Evolutionary conservation across 805 yeast species (phyloP).

Genomic region (Kuraishia hungarica): DNA sequence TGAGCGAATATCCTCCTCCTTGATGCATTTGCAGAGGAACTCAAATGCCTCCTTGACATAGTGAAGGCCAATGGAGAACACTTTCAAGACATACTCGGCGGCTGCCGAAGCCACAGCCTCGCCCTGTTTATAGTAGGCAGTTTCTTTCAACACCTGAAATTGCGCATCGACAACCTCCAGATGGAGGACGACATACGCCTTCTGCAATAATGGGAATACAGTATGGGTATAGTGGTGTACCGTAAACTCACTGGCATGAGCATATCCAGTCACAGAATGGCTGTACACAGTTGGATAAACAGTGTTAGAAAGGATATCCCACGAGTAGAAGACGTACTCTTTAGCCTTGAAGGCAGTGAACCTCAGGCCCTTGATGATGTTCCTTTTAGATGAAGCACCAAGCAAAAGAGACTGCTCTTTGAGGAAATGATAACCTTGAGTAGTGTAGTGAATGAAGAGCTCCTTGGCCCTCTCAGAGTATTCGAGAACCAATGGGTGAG

Average conservation of each 20-base stretch:
- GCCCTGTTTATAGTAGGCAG: background rate
- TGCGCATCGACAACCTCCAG: conserved; percentile 1
- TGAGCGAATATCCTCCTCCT: background rate
- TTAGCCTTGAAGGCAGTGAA: background rate
- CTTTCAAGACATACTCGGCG: background rate
- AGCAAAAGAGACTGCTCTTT: background rate
- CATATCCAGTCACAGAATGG: background rate
- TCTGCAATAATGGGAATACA: background rate
- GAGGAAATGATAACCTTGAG: background rate
- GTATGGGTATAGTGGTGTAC: background rate
- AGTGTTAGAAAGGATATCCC: background rate
- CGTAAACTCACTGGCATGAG: background rate
- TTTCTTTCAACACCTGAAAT: background rate
- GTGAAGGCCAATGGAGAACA: background rate
- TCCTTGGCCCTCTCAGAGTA: background rate
- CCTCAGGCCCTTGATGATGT: background rate
- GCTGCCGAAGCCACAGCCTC: background rate
- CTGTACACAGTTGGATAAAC: background rate
- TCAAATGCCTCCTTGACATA: background rate
- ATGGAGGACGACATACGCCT: background rate
- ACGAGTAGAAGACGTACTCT: background rate
- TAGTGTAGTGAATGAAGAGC: background rate
- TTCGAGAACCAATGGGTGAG: background rate
- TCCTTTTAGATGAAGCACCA: background rate
- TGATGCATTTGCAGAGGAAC: background rate